Conservation (phyloP, 768 basidiomycete genomes). For the Russula emetica region DNA sequence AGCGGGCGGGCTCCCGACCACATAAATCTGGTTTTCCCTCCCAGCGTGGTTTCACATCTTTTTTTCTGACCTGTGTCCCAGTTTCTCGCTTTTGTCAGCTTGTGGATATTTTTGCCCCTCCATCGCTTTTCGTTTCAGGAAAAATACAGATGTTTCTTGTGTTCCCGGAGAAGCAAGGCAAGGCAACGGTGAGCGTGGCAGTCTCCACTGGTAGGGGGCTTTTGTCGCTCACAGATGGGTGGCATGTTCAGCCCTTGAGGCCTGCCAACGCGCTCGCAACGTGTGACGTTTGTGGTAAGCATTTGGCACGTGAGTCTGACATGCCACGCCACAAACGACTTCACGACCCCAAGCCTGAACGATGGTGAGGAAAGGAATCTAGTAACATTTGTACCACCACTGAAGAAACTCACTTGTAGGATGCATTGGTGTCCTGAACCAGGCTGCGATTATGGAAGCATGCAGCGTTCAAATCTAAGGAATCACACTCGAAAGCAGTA, state of each 20-base stretch:
- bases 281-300: conserved; percentile 27
- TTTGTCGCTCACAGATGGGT: neutral
- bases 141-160: neutral
- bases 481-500: conserved; percentile 25
- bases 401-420: conserved; percentile 10
- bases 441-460: conserved; percentile 21
- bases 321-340: conserved; percentile 30
- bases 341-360: conserved; percentile 25
- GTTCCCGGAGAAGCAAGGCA: neutral
- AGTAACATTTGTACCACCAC: conserved; percentile 1
- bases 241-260: conserved; percentile 4
- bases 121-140: neutral
- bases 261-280: conserved; percentile 3
- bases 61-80: neutral
- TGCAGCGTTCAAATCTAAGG: conserved; percentile 24
- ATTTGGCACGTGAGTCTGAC: conserved; percentile 28
- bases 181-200: conserved; percentile 2
- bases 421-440: conserved; percentile 25
- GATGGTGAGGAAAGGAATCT: conserved; percentile 13
- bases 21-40: conserved; percentile 12
- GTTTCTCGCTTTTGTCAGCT: neutral
- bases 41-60: neutral
- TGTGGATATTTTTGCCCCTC: neutral
- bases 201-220: neutral
- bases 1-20: neutral